Evolutionary conservation across 2,329 filamentous ascomycete genomes (phyloP), one percentile per base, ranked within the genome.

Genomic region (Didymella sp.): DNA sequence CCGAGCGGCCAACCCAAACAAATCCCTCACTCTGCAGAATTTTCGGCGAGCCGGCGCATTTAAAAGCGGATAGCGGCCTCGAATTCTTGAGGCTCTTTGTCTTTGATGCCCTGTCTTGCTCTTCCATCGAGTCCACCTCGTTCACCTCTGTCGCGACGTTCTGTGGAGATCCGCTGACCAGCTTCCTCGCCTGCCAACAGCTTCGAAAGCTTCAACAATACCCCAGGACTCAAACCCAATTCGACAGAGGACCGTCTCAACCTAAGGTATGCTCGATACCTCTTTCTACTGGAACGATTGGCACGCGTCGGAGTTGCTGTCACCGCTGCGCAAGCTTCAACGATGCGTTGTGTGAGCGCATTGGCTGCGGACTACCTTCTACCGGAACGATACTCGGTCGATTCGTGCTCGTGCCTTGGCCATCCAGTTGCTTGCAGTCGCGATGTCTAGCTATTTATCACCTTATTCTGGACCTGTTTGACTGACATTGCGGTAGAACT

Each of bases 11-110:
- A 67, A 56, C 52, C 67, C 64, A 72, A 69, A 69, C 70, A 70
- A 75, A 74, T 74, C 64, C 73, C 72, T 73, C 72, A 74, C 61
- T 47, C 46, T 63, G 68, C 68, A 72, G 69, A 71, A 63, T 71
- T 73, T 74, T 73, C 68, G 64, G 70, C 62, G 40, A 65, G 43
- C 61, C 60, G 62, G 61, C 57, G 58, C 45, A 52, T 61, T 73
- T 74, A 69, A 73, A 73, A 72, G 64, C 65, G 60, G 62, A 56
- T 59, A 60, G 56, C 57, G 61, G 53, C 63, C 63, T 58, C 51
- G 50, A 46, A 27, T 51, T 62, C 38, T 64, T 61, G 56, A 56
- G 50, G 44, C 46, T 62, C 58, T 61, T 61, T 60, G 56, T 61
- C 61, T 59, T 71, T 66, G 63, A 70, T 71, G 71, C 68, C 62